Percentiles rank a stretch among this genome's conserved stretches.
Conservation (phyloP, 1,139 yeast species). For the Pichia sp. region DNA sequence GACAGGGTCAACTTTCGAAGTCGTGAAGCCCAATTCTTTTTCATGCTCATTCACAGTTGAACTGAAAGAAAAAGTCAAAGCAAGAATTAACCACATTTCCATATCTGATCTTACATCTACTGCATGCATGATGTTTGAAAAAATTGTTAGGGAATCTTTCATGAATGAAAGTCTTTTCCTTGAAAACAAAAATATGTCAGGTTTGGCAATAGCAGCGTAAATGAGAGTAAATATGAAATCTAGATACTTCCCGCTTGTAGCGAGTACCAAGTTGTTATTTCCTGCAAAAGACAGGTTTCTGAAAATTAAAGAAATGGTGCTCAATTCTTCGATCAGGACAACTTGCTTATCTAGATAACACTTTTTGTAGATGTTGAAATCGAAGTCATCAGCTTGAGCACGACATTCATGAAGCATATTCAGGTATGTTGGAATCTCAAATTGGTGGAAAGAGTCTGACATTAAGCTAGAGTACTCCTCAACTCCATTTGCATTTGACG, state of each 20-base stretch:
- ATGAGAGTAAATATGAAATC: conserved; percentile 50
- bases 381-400: conserved; percentile 60
- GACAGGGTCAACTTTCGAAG: conserved; percentile 57
- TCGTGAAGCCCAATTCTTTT: conserved; percentile 32
- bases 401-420: conserved; percentile 52
- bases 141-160: conserved; percentile 69
- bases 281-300: conserved; percentile 71
- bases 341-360: conserved; percentile 55
- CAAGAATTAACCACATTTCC: conserved; percentile 59
- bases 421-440: conserved; percentile 44
- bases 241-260: conserved; percentile 44
- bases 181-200: conserved; percentile 44
- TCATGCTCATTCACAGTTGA: conserved; percentile 41
- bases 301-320: conserved; percentile 75
- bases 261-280: conserved; percentile 45
- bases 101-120: conserved; percentile 52
- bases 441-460: conserved; percentile 14
- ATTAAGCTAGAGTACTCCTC: conserved; percentile 4
- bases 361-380: conserved; percentile 51
- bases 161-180: conserved; percentile 64
- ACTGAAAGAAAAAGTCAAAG: conserved; percentile 63
- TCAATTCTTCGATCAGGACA: conserved; percentile 66
- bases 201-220: conserved; percentile 44
- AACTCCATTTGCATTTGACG: conserved; percentile 8
- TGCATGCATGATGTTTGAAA: conserved; percentile 67